phyloP scores from a whole-genome alignment of 2,329 filamentous ascomycete genomes.

The Colletotrichum gloeosporioides region DNA sequence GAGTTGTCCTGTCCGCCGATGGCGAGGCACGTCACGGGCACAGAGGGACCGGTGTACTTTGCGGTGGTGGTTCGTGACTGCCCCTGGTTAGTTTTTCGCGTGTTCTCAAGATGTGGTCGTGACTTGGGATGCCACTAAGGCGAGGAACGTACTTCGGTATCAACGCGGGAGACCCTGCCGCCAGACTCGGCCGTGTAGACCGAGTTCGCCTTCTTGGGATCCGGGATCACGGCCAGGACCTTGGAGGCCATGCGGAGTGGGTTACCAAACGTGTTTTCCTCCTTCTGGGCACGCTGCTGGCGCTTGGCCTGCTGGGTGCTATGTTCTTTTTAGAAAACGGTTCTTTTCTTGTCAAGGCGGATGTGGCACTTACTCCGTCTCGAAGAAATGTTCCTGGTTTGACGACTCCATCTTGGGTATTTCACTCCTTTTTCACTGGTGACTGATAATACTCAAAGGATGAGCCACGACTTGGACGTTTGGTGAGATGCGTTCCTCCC shows the following conservation, averaged over 20 bases:
- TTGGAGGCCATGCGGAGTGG: constrained; percentile 86
- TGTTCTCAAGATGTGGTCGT: not conserved
- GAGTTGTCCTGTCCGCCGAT: constrained; percentile 61
- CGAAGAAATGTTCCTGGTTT: constrained; percentile 86
- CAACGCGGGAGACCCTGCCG: constrained; percentile 77
- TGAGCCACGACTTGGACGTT: not conserved
- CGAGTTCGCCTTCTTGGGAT: constrained; percentile 64
- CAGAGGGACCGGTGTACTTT: constrained; percentile 73
- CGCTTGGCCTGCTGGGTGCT: constrained; percentile 16
- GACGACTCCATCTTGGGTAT: constrained; percentile 67
- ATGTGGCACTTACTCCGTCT: constrained; percentile 74
- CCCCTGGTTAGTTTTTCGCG: not conserved
- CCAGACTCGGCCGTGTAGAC: constrained; percentile 87
- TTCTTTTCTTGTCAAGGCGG: not conserved
- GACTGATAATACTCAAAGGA: not conserved
- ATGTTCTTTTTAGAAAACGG: not conserved
- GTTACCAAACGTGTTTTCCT: constrained; percentile 78
- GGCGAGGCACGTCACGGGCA: constrained; percentile 80
- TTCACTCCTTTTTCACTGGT: not conserved
- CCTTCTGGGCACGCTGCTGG: constrained; percentile 58
- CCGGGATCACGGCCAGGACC: constrained; percentile 74
- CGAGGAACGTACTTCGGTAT: constrained; percentile 66
- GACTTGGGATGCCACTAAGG: not conserved
- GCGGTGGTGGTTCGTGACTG: constrained; percentile 10
- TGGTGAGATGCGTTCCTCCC: not conserved